Percentiles rank a stretch among this genome's conserved stretches.
phyloP scores from a whole-genome alignment of 2,329 filamentous ascomycete species.

The Fusarium sp. region DNA sequence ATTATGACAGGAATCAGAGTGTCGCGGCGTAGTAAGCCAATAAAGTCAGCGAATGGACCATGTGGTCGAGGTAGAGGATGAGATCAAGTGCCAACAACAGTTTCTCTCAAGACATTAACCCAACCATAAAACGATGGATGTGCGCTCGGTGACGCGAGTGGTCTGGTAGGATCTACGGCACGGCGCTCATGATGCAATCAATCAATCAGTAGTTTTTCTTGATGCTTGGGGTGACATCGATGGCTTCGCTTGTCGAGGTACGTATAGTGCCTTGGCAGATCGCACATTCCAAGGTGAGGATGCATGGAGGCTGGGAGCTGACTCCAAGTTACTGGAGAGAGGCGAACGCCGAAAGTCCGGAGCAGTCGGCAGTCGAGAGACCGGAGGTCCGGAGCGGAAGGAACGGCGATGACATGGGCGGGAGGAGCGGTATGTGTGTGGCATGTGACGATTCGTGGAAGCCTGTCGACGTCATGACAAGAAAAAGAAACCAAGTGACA shows the following conservation, averaged over 20 bases:
- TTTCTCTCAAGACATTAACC: not conserved
- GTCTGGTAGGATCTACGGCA: conserved; percentile 22
- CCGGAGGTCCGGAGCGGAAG: conserved; percentile 38
- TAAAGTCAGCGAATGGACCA: conserved; percentile 37
- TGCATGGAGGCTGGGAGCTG: conserved; percentile 5
- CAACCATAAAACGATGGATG: conserved; percentile 24
- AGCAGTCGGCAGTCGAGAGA: conserved; percentile 29
- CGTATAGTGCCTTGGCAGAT: conserved; percentile 2
- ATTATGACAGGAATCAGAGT: conserved; percentile 7
- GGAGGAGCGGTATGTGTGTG: conserved; percentile 6
- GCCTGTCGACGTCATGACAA: conserved; percentile 32
- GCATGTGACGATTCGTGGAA: conserved; percentile 19
- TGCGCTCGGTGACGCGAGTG: conserved; percentile 25
- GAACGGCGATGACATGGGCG: conserved; percentile 26
- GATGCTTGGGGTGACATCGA: conserved; percentile 1
- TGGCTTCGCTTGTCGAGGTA: conserved; percentile 6
- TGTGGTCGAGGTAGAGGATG: conserved; percentile 47
- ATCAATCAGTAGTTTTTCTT: not conserved
- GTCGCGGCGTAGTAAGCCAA: conserved; percentile 36
- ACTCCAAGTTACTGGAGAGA: conserved; percentile 4
- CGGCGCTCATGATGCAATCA: conserved; percentile 26
- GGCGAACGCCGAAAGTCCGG: conserved; percentile 16
- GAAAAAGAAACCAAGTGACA: conserved; percentile 7
- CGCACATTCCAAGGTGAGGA: not conserved
- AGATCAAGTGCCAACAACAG: conserved; percentile 23